A percentile compares a stretch with the other conserved stretches of the same genome.
Conservation (phyloP, 495 filamentous ascomycete species). For the Massariosphaeria phaeospora region DNA sequence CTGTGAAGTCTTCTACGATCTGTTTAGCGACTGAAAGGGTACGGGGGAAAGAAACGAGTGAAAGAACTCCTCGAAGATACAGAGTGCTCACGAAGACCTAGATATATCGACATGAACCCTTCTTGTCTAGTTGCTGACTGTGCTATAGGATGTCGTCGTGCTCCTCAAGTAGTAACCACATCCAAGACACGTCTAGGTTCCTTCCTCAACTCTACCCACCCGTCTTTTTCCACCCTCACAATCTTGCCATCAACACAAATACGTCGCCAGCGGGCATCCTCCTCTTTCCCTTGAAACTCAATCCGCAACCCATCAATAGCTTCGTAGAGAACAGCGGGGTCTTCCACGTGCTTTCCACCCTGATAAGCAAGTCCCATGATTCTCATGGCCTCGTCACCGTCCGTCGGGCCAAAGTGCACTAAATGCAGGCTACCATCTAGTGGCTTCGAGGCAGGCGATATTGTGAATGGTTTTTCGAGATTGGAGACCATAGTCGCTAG, state of each 20-base stretch:
- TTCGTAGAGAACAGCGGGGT: conserved; percentile 60
- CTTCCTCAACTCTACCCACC: conserved; percentile 63
- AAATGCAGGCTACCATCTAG: conserved; percentile 63
- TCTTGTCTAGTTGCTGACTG: too few relatives aligned
- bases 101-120: too few relatives aligned
- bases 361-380: conserved; percentile 73
- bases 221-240: conserved; percentile 61
- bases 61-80: too few relatives aligned
- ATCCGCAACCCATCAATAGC: conserved; percentile 59
- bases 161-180: conserved; percentile 6
- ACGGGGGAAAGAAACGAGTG: too few relatives aligned
- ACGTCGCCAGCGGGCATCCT: conserved; percentile 66
- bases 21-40: too few relatives aligned
- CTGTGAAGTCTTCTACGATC: too few relatives aligned
- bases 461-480: conserved; percentile 72
- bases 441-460: conserved; percentile 64
- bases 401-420: conserved; percentile 65
- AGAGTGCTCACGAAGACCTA: too few relatives aligned
- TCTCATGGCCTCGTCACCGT: conserved; percentile 60
- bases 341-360: conserved; percentile 62
- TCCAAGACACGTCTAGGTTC: conserved; percentile 33
- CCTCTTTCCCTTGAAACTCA: conserved; percentile 56
- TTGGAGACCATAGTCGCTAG: conserved; percentile 70
- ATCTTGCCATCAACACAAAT: conserved; percentile 89
- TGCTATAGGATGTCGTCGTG: too few relatives aligned